A percentile compares a stretch with the other conserved stretches of the same genome.
These are phyloP conservation scores for Pichia sp. DNA, from an alignment of 1,139 yeast species.

Conservation along the genomic window DNA sequence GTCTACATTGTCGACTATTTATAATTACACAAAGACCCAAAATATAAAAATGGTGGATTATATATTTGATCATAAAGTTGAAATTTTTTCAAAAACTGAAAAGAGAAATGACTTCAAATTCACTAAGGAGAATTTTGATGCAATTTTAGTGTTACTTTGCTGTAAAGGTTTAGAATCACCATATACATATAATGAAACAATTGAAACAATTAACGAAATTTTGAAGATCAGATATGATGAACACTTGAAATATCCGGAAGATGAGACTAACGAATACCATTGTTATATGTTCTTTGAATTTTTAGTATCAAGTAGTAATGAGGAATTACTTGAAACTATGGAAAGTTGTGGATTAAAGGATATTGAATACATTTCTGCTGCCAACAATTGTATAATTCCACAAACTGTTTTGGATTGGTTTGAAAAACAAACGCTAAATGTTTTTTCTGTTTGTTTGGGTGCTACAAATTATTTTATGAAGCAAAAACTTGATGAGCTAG, in stretches of 20 bases:
- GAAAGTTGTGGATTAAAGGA: slow-evolving; percentile 41
- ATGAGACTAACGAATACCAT: slow-evolving; percentile 26
- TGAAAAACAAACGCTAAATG: slow-evolving; percentile 25
- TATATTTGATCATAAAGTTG: slow-evolving; percentile 37
- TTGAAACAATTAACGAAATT: slow-evolving; percentile 44
- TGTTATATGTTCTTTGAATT: slow-evolving; percentile 53
- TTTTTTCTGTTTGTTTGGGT: slow-evolving; percentile 36
- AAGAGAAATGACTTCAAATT: slow-evolving; percentile 37
- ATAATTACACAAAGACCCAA: slow-evolving; percentile 17
- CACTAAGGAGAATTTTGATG: slow-evolving; percentile 45
- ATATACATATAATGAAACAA: slow-evolving; percentile 51
- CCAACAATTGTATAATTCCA: slow-evolving; percentile 41
- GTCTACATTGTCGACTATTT: slow-evolving; percentile 29
- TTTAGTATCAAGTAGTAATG: slow-evolving; percentile 42
- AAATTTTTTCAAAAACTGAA: slow-evolving; percentile 43
- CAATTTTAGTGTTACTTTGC: slow-evolving; percentile 44
- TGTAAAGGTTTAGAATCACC: slow-evolving; percentile 62
- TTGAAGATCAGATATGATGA: slow-evolving; percentile 43
- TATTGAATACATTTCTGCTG: slow-evolving; percentile 30
- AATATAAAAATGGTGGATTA: slow-evolving; percentile 17
- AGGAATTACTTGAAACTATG: slow-evolving; percentile 41
- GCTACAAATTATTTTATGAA: slow-evolving; percentile 48
- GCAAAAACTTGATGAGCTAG: slow-evolving; percentile 44
- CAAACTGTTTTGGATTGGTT: slow-evolving; percentile 33
- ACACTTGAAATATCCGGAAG: slow-evolving; percentile 14